Conservation (phyloP, 2,329 filamentous ascomycete genomes). For the Pseudocercospora fuligena region DNA sequence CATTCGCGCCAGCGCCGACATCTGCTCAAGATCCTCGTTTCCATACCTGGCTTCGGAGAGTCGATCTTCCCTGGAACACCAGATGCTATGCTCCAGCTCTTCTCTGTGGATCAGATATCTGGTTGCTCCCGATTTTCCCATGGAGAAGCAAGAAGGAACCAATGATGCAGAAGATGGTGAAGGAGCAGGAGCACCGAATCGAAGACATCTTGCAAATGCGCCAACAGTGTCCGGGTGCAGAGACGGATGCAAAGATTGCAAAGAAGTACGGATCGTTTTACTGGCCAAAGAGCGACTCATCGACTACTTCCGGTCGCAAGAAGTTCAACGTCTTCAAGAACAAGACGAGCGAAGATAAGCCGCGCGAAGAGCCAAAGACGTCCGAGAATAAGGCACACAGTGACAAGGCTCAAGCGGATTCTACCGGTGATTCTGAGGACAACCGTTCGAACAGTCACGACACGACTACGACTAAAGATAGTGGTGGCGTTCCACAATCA, state of each 20-base stretch:
- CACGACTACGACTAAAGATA: background rate
- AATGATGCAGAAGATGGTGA: background rate
- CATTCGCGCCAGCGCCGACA: background rate
- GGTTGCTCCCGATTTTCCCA: background rate
- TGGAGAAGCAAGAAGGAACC: background rate
- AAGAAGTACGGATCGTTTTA: background rate
- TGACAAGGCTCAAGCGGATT: background rate
- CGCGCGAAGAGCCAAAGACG: background rate
- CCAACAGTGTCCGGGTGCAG: background rate
- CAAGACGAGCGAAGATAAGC: background rate
- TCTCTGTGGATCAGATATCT: background rate
- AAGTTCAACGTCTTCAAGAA: background rate
- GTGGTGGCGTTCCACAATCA: background rate
- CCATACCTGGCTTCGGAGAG: background rate
- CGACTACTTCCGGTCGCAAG: background rate
- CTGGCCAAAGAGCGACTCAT: background rate
- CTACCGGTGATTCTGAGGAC: background rate
- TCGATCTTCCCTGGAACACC: background rate
- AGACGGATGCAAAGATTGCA: background rate
- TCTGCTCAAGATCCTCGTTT: background rate
- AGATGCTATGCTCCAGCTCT: background rate
- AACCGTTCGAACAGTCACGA: background rate
- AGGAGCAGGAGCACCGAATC: background rate
- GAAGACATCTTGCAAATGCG: background rate
- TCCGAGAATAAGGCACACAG: background rate